These are phyloP conservation scores for Endocalyx cinctus DNA, from an alignment of 2,329 filamentous ascomycete genomes.

Conservation along the genomic window DNA sequence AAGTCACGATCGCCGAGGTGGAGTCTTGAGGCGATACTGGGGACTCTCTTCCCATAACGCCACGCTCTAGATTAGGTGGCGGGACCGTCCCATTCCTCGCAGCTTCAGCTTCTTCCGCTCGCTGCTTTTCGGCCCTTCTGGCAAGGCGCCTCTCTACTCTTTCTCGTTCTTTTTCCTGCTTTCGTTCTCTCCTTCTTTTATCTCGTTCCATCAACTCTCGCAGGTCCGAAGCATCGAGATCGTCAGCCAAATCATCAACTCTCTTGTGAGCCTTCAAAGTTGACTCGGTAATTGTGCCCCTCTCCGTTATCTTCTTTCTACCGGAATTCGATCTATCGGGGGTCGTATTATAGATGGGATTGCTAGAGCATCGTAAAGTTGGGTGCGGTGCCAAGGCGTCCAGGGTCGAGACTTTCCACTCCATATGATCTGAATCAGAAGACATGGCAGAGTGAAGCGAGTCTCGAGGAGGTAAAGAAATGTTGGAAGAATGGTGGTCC, in stretches of 20 bases:
- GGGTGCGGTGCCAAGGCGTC: constrained; percentile 82
- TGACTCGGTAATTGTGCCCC: constrained; percentile 56
- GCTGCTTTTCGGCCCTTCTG: constrained; percentile 63
- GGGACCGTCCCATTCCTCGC: constrained; percentile 45
- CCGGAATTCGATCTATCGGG: constrained; percentile 46
- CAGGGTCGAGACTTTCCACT: constrained; percentile 76
- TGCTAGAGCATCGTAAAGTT: constrained; percentile 69
- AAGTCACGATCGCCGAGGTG: constrained; percentile 51
- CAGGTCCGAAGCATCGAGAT: constrained; percentile 77
- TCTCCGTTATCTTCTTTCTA: constrained; percentile 46
- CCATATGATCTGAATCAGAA: constrained; percentile 66
- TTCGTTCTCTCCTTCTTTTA: constrained; percentile 71
- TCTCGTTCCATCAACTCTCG: constrained; percentile 90
- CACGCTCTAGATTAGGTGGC: constrained; percentile 54
- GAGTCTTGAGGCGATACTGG: constrained; percentile 54
- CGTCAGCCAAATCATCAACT: constrained; percentile 72
- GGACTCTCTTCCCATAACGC: constrained; percentile 55
- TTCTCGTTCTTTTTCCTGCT: constrained; percentile 63
- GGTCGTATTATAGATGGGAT: constrained; percentile 52
- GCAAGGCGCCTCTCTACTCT: constrained; percentile 61
- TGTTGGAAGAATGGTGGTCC: constrained; percentile 62
- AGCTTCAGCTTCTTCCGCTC: constrained; percentile 51
- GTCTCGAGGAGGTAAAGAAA: constrained; percentile 68
- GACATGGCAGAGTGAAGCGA: constrained; percentile 76
- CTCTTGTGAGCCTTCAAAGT: constrained; percentile 56